Conservation (phyloP, 1,284 basidiomycete genomes). For the Leccinum pachyderme region DNA sequence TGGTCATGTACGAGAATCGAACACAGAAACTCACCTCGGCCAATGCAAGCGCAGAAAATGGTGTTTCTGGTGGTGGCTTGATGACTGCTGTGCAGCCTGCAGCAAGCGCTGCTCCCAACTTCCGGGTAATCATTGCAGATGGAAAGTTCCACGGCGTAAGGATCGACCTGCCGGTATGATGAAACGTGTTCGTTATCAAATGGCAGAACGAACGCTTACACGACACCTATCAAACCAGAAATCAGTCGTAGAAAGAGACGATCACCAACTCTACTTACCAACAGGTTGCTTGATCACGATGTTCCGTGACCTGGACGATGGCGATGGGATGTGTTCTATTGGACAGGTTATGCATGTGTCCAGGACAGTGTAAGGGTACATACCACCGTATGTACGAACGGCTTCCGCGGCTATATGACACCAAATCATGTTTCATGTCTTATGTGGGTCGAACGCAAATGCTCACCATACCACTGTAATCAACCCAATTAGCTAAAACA, state of each 20-base stretch:
- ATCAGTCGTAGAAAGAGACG: neutral
- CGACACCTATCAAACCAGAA: slow-evolving; percentile 45
- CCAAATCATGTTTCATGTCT: neutral
- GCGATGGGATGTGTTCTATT: slow-evolving; percentile 79
- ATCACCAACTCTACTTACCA: slow-evolving; percentile 47
- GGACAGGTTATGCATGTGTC: slow-evolving; percentile 3
- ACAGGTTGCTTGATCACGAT: slow-evolving; percentile 94
- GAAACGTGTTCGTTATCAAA: slow-evolving; percentile 1
- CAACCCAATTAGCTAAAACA: slow-evolving; percentile 7
- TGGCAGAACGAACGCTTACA: slow-evolving; percentile 41
- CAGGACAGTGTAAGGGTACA: slow-evolving; percentile 14
- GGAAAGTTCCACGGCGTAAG: slow-evolving; percentile 92
- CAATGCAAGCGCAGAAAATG: slow-evolving; percentile 89
- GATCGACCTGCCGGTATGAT: slow-evolving; percentile 54
- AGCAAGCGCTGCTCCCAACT: slow-evolving; percentile 86
- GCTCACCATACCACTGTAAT: slow-evolving; percentile 72
- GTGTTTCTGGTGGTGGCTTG: slow-evolving; percentile 95
- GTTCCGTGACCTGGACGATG: slow-evolving; percentile 74
- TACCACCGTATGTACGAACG: slow-evolving; percentile 79
- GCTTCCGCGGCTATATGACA: slow-evolving; percentile 75
- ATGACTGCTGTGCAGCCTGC: slow-evolving; percentile 96
- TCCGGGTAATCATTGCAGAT: slow-evolving; percentile 91
- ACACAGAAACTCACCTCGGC: slow-evolving; percentile 56
- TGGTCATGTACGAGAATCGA: neutral
- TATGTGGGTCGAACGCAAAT: neutral